Evolutionary conservation across 768 basidiomycete genomes (phyloP), one percentile per base, ranked within the genome.

Genomic region (Suillus lakei): DNA sequence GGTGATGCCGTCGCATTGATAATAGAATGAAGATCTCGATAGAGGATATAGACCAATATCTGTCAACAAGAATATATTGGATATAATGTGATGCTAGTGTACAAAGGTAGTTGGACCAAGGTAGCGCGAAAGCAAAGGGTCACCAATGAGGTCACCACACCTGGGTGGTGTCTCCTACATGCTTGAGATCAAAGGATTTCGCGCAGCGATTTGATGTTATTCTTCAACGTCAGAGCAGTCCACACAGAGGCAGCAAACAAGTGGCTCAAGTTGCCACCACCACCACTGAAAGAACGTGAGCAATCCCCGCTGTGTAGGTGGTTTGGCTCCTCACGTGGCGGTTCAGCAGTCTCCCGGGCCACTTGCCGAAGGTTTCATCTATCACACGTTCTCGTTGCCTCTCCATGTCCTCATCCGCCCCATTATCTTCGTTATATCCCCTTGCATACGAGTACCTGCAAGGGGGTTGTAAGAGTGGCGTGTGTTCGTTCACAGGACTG

Each of bases 241-340:
- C 10, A 74, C 71, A 72, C 86, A 89, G 60, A 83, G 82, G 75
- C 90, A 93, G 70, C 86, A 88, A 12, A 91, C 60, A 23, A 90
- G 72, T 5, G 88, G 86, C 69, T 90, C 86, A 1, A 91, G 60
- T 62, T 87, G 85, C 90, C 89, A 91, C 89, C 89, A 87, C 92
- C 93, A 95, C 92, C 92, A 93, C 92, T 93, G 68, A 18, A 38
- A 53, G n/a, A 38, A 60, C 56, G 61, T 61, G 61, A 64, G 51
- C n/a, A 26, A 43, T 62, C 26, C 61, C 26, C 2, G 43, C 43
- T 23, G 36, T 59, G 61, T 39, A 16, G 43, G 38, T 8, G 21
- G 12, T 8, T 32, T 54, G 5, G 55, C 38, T 8, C 82, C 89
- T 68, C 76, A 93, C 92, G 76, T 87, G 87, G 68, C 80, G 79